These are phyloP conservation scores for Oryza punctata DNA, from an alignment of 176 grass and related monocot species.

Conservation along the genomic window DNA sequence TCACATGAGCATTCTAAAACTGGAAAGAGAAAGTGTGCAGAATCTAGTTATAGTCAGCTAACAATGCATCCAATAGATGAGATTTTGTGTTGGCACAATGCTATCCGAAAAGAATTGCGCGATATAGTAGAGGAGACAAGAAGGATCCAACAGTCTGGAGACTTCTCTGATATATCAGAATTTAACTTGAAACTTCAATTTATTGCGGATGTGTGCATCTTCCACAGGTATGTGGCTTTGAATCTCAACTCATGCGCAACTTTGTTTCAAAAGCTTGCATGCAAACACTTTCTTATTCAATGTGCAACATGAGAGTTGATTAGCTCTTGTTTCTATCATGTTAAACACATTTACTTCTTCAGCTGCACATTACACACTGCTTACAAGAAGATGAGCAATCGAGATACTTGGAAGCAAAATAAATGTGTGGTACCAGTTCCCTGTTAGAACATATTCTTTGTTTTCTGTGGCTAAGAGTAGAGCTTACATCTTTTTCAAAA, in stretches of 20 bases:
- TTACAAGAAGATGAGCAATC: background rate
- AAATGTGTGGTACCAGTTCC: background rate
- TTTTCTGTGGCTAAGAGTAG: background rate
- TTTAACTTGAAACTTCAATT: constrained; percentile 76
- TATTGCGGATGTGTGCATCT: constrained; percentile 86
- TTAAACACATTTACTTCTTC: constrained; percentile 1
- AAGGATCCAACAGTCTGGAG: constrained; percentile 62
- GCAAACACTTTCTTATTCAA: background rate
- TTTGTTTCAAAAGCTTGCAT: constrained; percentile 29
- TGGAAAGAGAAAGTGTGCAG: constrained; percentile 62
- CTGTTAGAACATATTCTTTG: constrained; percentile 23
- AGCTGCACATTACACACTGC: background rate
- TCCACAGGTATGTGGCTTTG: constrained; percentile 64
- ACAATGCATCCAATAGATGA: constrained; percentile 83
- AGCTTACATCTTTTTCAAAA: background rate
- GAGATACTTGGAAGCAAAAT: background rate
- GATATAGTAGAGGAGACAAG: constrained; percentile 69
- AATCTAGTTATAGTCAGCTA: constrained; percentile 37
- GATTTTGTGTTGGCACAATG: constrained; percentile 91
- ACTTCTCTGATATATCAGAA: constrained; percentile 65
- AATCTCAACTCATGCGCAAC: constrained; percentile 26
- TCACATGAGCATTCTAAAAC: constrained; percentile 44
- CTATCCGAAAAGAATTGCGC: constrained; percentile 68
- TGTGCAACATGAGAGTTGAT: background rate
- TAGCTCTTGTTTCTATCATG: background rate